Base-by-base conservation (phyloP, 139 green algal genomes). In the Eudorina sp. region DNA sequence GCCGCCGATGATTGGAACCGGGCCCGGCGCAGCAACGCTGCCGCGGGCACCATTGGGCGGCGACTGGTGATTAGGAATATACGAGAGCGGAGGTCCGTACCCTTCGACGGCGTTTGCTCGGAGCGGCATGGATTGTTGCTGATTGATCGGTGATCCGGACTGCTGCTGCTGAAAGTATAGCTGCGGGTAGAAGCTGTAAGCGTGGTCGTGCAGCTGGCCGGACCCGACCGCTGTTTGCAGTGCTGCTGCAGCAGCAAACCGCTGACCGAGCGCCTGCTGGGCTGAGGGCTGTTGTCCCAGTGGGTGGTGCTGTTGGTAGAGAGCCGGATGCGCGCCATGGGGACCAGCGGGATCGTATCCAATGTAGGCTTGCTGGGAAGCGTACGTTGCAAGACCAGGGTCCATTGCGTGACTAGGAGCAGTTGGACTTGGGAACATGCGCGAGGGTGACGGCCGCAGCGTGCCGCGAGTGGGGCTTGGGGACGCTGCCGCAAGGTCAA, bases 401-500 rank as follows among this genome's bases (percentile, higher is more conserved):
- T 72, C 62, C 68, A 76, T 25, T 31, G 34, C 36, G 68, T 76
- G 68, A 46, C 68, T 76, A 25, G 31, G 19, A 3, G 21, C 62
- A 72, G 62, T 36, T 31, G 68, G 68, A 48, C 68, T 76, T 31
- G 36, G 68, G 31, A 76, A 48, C 62, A 72, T 72, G 31, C 62
- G 62, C 62, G 31, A 25, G 4, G 45, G 46, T 4, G 46, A 75
- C 34, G 34, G 0, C 31, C 16, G 66, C 66, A 75, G 19, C 34
- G 19, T 34, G 66, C 66, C 66, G 9, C 31, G 66, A 14, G 9
- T 75, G 9, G 74, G 74, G 46, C 74, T 82, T n/a, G 23, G n/a
- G 31, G 74, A 45, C 3, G 31, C 74, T 43, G 51, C n/a, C n/a
- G 74, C 76, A 1, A 83, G 48, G 76, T 83, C 48, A 1, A 83